Base-by-base conservation (phyloP, 371 early-diverging fungal species). In the Actinomortierella wolfii region DNA sequence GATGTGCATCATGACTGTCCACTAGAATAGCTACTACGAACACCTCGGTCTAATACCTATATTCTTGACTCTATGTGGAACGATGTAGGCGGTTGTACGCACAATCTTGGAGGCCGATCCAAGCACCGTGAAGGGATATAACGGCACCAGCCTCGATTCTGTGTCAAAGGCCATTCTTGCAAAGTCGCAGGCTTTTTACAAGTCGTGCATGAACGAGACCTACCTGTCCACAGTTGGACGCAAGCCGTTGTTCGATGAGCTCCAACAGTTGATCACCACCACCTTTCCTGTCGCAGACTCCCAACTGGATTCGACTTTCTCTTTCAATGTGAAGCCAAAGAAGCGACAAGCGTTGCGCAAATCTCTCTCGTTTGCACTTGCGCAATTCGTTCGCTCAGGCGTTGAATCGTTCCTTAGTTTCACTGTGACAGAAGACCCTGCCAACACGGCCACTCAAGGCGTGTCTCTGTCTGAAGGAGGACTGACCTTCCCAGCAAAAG, bases 141-240 rank as follows among this genome's bases (percentile, higher is more conserved):
- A 43, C 1, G n/a, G 28, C 13, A 55, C 4, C 4, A 4, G 34
- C 11, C 34, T 45, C 5, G 57, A 79, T 44, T 11, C 34, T 11
- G 34, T 34, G 34, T 34, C 34, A 4, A 4, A 6, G 7, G 78
- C 79, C 44, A 83, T 82, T 48, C 83, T 84, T 52, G 61, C 77
- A 51, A 84, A 83, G 61, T 74, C 75, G 18, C 76, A 82, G 54
- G 59, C 53, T 13, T 56, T 85, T 13, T 87, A 79, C 59, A 61
- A 74, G 51, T 78, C 83, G n/a, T 87, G 87, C 62, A 84, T 86
- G 86, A 79, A 86, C 28, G 83, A 86, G 54, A 57, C 70, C 2
- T 48, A 51, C 13, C 84, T 86, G 51, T 77, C 78, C 39, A 48
- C 61, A 17, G 61, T 60, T 25, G 84, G 87, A 7, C 68, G 81